Base-by-base conservation (phyloP, 108 stramenopile species). In the Fragilariopsis cylindrus region DNA sequence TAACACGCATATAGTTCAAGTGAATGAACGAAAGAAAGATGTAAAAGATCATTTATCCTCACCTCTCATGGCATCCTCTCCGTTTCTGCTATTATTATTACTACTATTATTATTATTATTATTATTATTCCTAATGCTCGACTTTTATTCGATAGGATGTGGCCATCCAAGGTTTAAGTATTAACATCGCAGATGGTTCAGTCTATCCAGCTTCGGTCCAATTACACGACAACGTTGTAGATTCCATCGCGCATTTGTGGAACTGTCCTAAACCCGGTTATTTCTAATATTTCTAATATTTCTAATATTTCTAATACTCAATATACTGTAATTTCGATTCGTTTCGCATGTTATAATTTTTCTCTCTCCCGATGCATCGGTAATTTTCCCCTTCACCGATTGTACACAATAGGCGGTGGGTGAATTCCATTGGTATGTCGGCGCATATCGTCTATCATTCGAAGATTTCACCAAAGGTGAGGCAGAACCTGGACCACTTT, bases 211-310 rank as follows among this genome's bases (percentile, higher is more conserved):
- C 76, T 7, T 71, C 69, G 12, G 56, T 82, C 19, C 60, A 82
- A 47, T 65, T 82, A 4, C 81, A 82, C 56, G 71, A 82, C 73
- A 69, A 63, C 15, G 74, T 76, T 54, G 85, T 86, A 48, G 81
- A 82, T 76, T 81, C 78, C 57, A 79, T 86, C 60, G 82, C 81
- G 42, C 57, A 74, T 50, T 55, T 87, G 11, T 87, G 79, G 79
- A 47, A 84, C 62, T 81, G 77, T n/a, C 84, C 84, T 12, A 19
- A 43, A 47, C 75, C 65, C 30, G 30, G 1, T 30, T 30, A 30
- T 30, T 30, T 30, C 30, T 2, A 2, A 30, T 30, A 30, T 30
- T 30, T 19, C 19, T 19, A 0, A 19, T 19, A 19, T 19, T 19
- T 30, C 30, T 30, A 1, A 30, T 30, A 30, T 30, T 30, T 30